Base-by-base conservation (phyloP, 345 rosid species). In the Brassica incana region DNA sequence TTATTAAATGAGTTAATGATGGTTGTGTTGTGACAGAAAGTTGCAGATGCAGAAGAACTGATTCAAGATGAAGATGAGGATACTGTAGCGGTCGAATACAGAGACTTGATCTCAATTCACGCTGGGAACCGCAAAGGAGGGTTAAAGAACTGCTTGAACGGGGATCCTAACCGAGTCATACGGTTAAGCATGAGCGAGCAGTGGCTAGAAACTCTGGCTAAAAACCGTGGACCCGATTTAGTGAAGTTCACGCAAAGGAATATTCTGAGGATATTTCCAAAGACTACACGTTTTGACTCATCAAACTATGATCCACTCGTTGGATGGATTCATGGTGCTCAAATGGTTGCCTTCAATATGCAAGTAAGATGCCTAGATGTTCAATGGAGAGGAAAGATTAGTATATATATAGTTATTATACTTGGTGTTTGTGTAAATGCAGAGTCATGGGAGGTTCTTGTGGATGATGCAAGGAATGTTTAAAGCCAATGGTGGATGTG, bases 331-430 rank as follows among this genome's bases (percentile, higher is more conserved):
- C 92, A 90, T 74, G 99, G 97, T 78, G 99, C 99, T 84, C 99
- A 95, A 83, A 93, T 95, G 99, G 97, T 95, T 75, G 99, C 99
- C 72, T 95, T 93, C 69, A 95, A 95, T 79, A 95, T 95, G 98
- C 99, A 95, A 90, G 98, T 95, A 73, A 78, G 72, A 45, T 1
- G 5, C 20, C 9, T n/a, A n/a, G 65, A 78, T 35, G 2, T 25
- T 3, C 8, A 56, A 63, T 5, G 6, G 12, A 56, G 12, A 8
- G 4, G 4, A 36, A 20, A 25, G 5, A 29, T 61, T 40, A 30
- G 6, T 8, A 12, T 11, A 65, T 48, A 14, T 8, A 66, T 50
- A 18, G 0, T n/a, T n/a, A 50, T n/a, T 29, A 66, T 65, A 35
- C 45, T 65, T 38, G 66, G 58, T 60, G 43, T 66, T 65, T 71